Base-by-base conservation (phyloP, 2,329 filamentous ascomycete genomes). In the Stachybotrys echinatus region DNA sequence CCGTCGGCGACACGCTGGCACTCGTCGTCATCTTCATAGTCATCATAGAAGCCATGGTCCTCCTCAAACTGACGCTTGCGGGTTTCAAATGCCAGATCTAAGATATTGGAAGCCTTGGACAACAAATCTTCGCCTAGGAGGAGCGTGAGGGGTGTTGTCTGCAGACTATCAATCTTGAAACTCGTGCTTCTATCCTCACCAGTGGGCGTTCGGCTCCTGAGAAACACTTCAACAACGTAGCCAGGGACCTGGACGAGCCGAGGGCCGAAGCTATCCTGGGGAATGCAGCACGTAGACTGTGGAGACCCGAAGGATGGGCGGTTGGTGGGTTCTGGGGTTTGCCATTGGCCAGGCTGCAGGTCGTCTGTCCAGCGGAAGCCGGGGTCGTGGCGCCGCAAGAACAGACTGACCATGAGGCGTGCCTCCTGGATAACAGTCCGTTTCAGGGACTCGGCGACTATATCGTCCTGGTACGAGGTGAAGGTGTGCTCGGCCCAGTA, bases 331-430 rank as follows among this genome's bases (percentile, higher is more conserved):
- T n/a, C 17, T 7, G 19, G 38, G 7, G 38, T 8, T 20, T 40
- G 10, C 17, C 12, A n/a, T n/a, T 7, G 8, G 50, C 72, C 69
- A 23, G 67, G 64, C 31, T 62, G 64, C 39, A 66, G 61, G 6
- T 62, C 61, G 19, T 65, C 59, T 21, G 66, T 58, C 42, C 76
- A 72, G 40, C 64, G 63, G 55, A 79, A 80, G 19, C 63, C 65
- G n/a, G 69, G 61, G 59, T 81, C 77, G 52, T 80, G 75, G 37
- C 68, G 69, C 43, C 70, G 66, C 14, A 81, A 58, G 53, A 79
- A 81, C 8, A 77, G 64, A 14, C 74, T 76, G 51, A 81, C 58
- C 56, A 77, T 76, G 48, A 72, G 67, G 56, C 80, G 75, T 12
- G 69, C 72, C n/a, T 73, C 71, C 22, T 74, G 61, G 43, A 76